Evolutionary conservation across 2,329 filamentous ascomycete genomes (phyloP).

Genomic region (Paracamarosporium sp.): DNA sequence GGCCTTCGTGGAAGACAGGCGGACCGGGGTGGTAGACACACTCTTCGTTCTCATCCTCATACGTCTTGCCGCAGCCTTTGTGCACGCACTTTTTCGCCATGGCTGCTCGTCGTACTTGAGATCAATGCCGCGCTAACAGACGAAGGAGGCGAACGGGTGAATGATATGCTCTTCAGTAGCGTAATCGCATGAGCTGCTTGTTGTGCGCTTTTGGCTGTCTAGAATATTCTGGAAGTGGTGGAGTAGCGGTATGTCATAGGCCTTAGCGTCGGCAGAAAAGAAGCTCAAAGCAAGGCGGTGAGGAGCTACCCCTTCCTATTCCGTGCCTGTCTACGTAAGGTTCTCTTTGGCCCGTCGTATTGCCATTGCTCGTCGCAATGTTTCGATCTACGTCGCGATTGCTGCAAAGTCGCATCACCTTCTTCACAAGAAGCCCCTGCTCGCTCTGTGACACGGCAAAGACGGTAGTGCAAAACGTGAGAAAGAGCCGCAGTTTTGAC

Average conservation of each 20-base stretch:
- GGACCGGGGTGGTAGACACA: slow-evolving; percentile 94
- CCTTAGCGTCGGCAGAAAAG: slow-evolving; percentile 30
- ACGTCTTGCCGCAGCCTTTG: slow-evolving; percentile 91
- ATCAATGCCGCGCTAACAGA: slow-evolving; percentile 2
- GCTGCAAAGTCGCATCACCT: slow-evolving; percentile 65
- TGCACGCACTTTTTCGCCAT: slow-evolving; percentile 92
- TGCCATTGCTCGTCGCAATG: slow-evolving; percentile 28
- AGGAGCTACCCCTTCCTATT: neutral
- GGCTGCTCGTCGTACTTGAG: neutral
- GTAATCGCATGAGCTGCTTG: slow-evolving; percentile 15
- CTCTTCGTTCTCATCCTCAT: slow-evolving; percentile 79
- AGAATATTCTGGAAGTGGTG: slow-evolving; percentile 46
- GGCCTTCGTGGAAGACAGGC: slow-evolving; percentile 92
- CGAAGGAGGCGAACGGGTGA: neutral
- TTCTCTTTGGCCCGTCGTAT: no score
- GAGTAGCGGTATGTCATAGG: slow-evolving; percentile 32
- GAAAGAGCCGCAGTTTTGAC: slow-evolving; percentile 70
- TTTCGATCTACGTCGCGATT: slow-evolving; percentile 41
- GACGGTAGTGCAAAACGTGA: slow-evolving; percentile 70
- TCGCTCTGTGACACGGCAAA: slow-evolving; percentile 74
- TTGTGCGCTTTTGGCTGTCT: slow-evolving; percentile 21
- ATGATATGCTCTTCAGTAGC: slow-evolving; percentile 9
- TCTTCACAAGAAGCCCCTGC: slow-evolving; percentile 77
- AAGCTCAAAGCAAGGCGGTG: slow-evolving; percentile 30
- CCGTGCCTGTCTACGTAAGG: slow-evolving; percentile 6